Evolutionary conservation across 73 alveolate species (phyloP).

Genomic region (Paramecium sonneborni): DNA sequence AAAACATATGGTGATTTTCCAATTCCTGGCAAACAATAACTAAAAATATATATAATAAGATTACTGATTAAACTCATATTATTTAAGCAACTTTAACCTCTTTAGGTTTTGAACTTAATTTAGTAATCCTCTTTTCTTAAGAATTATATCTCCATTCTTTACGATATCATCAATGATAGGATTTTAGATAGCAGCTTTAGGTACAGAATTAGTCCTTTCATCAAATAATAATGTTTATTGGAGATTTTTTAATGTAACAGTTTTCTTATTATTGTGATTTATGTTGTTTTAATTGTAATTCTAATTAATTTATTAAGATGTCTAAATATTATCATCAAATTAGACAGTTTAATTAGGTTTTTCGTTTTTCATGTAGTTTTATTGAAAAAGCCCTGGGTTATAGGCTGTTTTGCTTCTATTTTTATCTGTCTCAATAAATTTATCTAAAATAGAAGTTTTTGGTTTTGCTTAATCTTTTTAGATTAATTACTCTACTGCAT

Average conservation of each 20-base stretch:
- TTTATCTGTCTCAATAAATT: neutral
- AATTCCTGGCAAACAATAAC: constrained; percentile 52
- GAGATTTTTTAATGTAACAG: neutral
- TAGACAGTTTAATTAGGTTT: neutral
- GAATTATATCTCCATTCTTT: constrained; percentile 50
- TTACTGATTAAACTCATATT: constrained; percentile 49
- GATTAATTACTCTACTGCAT: neutral
- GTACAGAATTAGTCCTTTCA: constrained; percentile 8
- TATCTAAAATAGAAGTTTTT: neutral
- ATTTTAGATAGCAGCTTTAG: constrained; percentile 6
- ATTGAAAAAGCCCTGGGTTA: neutral
- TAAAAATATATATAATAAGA: neutral
- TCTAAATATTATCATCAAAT: neutral
- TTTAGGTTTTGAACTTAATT: constrained; percentile 21
- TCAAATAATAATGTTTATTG: constrained; percentile 2
- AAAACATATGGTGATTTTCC: constrained; percentile 62
- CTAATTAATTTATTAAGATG: neutral
- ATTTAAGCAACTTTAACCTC: constrained; percentile 38
- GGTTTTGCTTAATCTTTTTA: neutral
- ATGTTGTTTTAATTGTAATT: neutral
- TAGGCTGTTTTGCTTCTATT: neutral
- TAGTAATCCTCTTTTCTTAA: neutral
- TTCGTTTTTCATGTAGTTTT: neutral
- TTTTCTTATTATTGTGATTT: neutral
- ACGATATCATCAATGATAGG: constrained; percentile 54